phyloP scores from a whole-genome alignment of 495 filamentous ascomycete genomes.

The Penicillium malachiteum region DNA sequence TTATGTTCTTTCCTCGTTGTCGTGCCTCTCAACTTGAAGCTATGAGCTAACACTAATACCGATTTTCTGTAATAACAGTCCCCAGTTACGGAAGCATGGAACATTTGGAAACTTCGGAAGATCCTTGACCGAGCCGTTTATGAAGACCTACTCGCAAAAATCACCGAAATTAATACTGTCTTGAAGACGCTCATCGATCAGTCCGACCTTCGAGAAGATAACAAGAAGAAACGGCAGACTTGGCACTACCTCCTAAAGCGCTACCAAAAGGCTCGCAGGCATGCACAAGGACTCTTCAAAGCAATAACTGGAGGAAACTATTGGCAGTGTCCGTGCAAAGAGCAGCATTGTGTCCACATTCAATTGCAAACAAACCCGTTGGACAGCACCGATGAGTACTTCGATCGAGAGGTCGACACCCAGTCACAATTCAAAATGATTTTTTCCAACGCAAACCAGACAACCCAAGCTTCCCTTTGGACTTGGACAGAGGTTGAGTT shows the following conservation, averaged over 20 bases:
- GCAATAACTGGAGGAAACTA: conserved; percentile 16
- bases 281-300: conserved; percentile 11
- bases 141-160: too few species aligned
- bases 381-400: background rate
- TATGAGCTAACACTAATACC: too few species aligned
- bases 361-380: background rate
- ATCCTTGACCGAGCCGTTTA: too few species aligned
- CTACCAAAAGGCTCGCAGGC: conserved; percentile 2
- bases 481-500: background rate
- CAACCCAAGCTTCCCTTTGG: background rate
- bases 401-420: background rate
- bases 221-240: background rate
- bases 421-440: background rate
- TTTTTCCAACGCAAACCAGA: background rate
- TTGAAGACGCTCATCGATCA: too few species aligned
- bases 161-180: too few species aligned
- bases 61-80: too few species aligned
- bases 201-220: too few species aligned
- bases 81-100: too few species aligned
- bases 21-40: too few species aligned
- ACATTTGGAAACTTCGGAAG: too few species aligned
- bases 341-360: conserved; percentile 5
- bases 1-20: too few species aligned
- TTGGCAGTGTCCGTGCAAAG: conserved; percentile 26
- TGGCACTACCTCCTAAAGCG: background rate